Base-by-base conservation (phyloP, 805 yeast species). In the Ogataea neopini region DNA sequence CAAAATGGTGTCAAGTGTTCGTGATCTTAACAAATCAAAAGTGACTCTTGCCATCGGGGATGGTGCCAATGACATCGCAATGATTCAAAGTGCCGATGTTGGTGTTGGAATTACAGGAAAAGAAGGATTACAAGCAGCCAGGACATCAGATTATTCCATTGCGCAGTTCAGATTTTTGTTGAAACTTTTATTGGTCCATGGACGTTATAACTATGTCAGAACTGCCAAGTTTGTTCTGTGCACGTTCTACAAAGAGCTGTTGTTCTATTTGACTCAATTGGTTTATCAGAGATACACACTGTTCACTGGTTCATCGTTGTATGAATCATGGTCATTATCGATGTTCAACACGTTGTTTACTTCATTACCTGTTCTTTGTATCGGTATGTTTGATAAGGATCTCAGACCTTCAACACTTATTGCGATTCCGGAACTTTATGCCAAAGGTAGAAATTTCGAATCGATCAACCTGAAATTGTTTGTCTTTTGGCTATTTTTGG, bases 31-130 rank as follows among this genome's bases (percentile, higher is more conserved):
- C 58, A 82, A 76, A 42, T 69, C 69, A 1, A 76, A 87, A 34
- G 97, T 94, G 5, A 89, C 97, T 0, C 74, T 94, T 51, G 99
- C 99, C 0, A 87, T 94, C 62, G 99, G 99, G 6, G 99, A 94
- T 69, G 99, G 99, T 54, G 99, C 99, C 2, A 94, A 94, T 63
- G 99, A 94, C 67, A 91, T 94, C 63, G 98, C 99, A 1, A 94
- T 94, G 99, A 94, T 94, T 52, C 97, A 94, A 70, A 86, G 95
- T 61, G 99, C 99, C 0, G 98, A 94, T 67, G 89, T 94, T 47
- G 99, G 99, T 23, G 80, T 94, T 52, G 99, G 99, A 23, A 94
- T 94, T 44, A 91, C 98, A 1, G 99, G 99, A 30, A 87, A 86
- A 57, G 99, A 94, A 68, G 99, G 99, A 1, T 71, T 94, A 36